phyloP scores from a whole-genome alignment of 2,329 filamentous ascomycete species.

The Magnaporthiopsis poae region DNA sequence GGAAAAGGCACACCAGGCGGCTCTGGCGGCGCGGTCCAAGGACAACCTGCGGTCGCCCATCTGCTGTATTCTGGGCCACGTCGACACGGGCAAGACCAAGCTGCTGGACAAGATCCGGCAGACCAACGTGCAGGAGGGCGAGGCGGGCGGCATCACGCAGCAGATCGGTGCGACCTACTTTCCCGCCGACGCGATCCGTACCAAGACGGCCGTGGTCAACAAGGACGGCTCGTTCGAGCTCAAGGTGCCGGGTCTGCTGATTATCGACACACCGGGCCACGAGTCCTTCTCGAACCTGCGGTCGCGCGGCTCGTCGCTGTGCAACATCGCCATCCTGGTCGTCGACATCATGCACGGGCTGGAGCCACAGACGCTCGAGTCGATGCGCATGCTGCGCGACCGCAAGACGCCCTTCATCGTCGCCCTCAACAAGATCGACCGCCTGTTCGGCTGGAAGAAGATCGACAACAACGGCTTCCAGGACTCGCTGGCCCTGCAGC shows the following conservation, averaged over 20 bases:
- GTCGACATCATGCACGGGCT: slow-evolving; percentile 99
- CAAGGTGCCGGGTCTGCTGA: slow-evolving; percentile 90
- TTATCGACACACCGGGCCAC: slow-evolving; percentile 98
- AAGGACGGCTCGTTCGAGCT: slow-evolving; percentile 82
- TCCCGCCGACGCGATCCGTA: slow-evolving; percentile 81
- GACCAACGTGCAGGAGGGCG: slow-evolving; percentile 96
- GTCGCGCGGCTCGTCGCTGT: slow-evolving; percentile 92
- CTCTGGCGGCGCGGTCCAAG: slow-evolving; percentile 79
- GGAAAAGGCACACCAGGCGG: slow-evolving; percentile 83
- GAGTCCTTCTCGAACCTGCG: slow-evolving; percentile 98
- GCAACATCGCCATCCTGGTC: slow-evolving; percentile 97
- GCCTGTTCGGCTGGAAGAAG: slow-evolving; percentile 97
- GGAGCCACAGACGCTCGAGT: slow-evolving; percentile 93
- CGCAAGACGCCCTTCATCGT: slow-evolving; percentile 97
- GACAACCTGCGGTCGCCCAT: slow-evolving; percentile 95
- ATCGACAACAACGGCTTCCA: slow-evolving; percentile 98
- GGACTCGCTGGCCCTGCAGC: slow-evolving; percentile 81
- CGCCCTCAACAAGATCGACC: slow-evolving; percentile 98
- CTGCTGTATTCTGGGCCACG: slow-evolving; percentile 98
- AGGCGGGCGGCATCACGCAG: slow-evolving; percentile 98
- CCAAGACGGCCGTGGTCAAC: slow-evolving; percentile 92
- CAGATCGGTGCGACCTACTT: slow-evolving; percentile 99
- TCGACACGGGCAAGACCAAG: slow-evolving; percentile 99
- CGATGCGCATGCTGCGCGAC: slow-evolving; percentile 86
- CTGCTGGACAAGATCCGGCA: slow-evolving; percentile 95